Evolutionary conservation across 108 stramenopile species (phyloP), one percentile per base, ranked within the genome.

Genomic region (Nitzschia inconspicua): DNA sequence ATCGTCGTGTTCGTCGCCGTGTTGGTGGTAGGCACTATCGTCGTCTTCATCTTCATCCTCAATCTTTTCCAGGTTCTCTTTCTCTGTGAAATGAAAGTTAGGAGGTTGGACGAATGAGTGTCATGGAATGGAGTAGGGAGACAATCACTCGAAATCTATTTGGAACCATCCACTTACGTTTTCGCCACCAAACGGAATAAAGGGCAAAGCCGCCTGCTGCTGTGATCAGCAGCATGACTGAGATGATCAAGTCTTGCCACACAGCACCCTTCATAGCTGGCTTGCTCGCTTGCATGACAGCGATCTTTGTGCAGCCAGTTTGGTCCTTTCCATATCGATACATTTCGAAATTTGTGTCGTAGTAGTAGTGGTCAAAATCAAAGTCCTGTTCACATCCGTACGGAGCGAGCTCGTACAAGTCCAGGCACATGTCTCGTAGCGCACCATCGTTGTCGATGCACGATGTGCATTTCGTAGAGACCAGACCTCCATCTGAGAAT

Each of bases 401-500:
- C 3, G 37, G 44, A 10, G 66, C 37, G 4, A 22, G 11, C 2
- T 57, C 57, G 24, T 67, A 72, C 30, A 72, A 34, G 48, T 72
- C 47, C 27, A 20, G 14, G 40, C 70, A 72, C 47, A 72, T 50
- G 30, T 73, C 72, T 39, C 34, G 44, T 13, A 68, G 2, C 13
- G 27, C 43, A 4, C 57, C 61, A 47, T 53, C 63, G 32, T 70
- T 51, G 6, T 64, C 63, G 44, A 58, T 63, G 34, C 75, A 76
- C 23, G 42, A 18, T 1, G 25, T 34, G 57, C 75, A 76, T 44
- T 65, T 14, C 11, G 57, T 60, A 36, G 60, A 49, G 13, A 76
- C 75, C 13, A 76, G 35, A 44, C 75, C 75, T 4, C 75, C 75
- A 26, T 26, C 25, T 28, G 37, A 41, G 63, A 63, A 77, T 18